phyloP scores from a whole-genome alignment of 2,329 filamentous ascomycete genomes.

The Macrophomina tecta region DNA sequence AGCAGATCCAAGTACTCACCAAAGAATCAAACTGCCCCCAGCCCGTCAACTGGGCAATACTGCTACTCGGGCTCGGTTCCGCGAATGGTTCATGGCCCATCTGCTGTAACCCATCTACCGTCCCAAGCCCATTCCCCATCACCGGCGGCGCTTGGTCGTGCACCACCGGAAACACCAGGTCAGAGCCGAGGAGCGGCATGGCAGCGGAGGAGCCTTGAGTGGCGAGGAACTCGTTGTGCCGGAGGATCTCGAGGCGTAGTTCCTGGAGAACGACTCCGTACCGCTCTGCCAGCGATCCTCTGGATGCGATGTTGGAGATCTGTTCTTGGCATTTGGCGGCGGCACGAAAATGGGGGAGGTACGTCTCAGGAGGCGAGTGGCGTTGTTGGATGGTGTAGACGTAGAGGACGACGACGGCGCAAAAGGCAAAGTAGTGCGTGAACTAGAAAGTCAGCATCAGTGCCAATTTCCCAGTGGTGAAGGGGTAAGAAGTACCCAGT shows the following conservation, averaged over 20 bases:
- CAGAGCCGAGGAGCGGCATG: background rate
- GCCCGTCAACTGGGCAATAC: slow-evolving; percentile 44
- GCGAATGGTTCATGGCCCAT: slow-evolving; percentile 7
- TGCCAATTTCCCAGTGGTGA: no score
- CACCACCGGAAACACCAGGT: background rate
- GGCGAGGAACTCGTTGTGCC: slow-evolving; percentile 33
- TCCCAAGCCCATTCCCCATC: background rate
- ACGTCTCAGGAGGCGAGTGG: slow-evolving; percentile 53
- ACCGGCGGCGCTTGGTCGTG: background rate
- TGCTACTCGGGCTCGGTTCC: slow-evolving; percentile 30
- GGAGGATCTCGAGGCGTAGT: slow-evolving; percentile 50
- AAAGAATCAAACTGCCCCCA: slow-evolving; percentile 48
- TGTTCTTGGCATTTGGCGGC: slow-evolving; percentile 51
- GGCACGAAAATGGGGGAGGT: slow-evolving; percentile 54
- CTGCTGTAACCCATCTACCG: background rate
- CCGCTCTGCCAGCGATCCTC: slow-evolving; percentile 46
- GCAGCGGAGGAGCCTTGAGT: background rate
- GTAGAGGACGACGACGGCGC: slow-evolving; percentile 60
- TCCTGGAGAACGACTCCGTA: slow-evolving; percentile 62
- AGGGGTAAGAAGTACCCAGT: slow-evolving; percentile 43
- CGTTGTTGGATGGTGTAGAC: slow-evolving; percentile 60
- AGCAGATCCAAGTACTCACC: slow-evolving; percentile 35
- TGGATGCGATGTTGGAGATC: slow-evolving; percentile 39
- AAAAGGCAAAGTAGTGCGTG: slow-evolving; percentile 62
- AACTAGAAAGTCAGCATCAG: slow-evolving; percentile 39